Percentiles rank a stretch among this genome's conserved stretches.
Conservation (phyloP, 257 asterid genomes). For the Jacaranda mimosifolia region DNA sequence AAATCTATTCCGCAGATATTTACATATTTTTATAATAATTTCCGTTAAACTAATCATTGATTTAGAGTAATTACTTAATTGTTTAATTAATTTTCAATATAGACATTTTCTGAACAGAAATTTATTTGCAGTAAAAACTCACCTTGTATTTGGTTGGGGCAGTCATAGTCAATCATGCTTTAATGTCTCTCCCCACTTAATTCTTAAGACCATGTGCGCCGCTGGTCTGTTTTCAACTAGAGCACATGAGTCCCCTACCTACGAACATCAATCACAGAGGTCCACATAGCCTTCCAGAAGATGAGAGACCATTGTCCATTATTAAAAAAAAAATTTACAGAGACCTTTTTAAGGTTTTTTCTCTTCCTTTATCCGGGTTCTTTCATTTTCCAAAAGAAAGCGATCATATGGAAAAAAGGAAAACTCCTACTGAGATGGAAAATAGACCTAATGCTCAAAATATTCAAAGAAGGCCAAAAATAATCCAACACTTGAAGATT, state of each 20-base stretch:
- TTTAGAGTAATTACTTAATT: no score
- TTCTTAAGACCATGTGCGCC: constrained; percentile 47
- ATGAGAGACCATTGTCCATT: constrained; percentile 7
- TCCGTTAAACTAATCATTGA: no score
- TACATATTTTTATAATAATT: no score
- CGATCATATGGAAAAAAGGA: not conserved
- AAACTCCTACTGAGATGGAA: not conserved
- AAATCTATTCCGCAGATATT: no score
- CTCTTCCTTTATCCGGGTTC: not conserved
- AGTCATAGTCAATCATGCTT: constrained; percentile 30
- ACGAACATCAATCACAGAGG: constrained; percentile 14
- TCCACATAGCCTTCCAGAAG: constrained; percentile 33
- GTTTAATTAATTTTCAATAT: no score
- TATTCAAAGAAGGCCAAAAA: no score
- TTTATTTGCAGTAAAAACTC: not conserved
- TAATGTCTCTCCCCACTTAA: not conserved
- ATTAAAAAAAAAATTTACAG: not conserved
- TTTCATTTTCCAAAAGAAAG: not conserved
- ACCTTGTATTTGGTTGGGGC: not conserved
- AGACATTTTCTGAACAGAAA: not conserved
- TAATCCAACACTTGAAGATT: no score
- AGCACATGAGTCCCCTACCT: constrained; percentile 48
- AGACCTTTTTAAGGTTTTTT: not conserved
- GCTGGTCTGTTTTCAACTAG: constrained; percentile 41
- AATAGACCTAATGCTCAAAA: no score